Evolutionary conservation across 2,329 filamentous ascomycete species (phyloP), one percentile per base, ranked within the genome.

Genomic region (Hansfordia pulvinata): DNA sequence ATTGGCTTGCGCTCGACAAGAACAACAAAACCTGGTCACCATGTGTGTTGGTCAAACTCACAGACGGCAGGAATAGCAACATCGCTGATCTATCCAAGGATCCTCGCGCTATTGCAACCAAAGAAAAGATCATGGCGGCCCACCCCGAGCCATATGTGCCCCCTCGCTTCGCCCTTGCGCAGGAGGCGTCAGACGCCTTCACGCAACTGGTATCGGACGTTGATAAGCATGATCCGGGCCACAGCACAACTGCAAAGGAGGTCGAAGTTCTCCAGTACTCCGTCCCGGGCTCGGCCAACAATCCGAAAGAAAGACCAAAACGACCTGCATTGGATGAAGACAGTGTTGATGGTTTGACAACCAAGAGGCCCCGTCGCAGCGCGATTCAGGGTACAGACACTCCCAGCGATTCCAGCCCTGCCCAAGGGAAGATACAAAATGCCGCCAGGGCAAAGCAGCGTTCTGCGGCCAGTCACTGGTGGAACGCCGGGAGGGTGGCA

Each of bases 121-220:
- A 68, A 32, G 54, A 58, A 13, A 54, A 48, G 28, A 58, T 69
- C 33, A 63, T 60, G 31, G 50, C 54, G 26, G 44, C 50, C n/a
- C 53, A 62, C 29, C 64, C 64, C 1, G 40, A 46, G 20, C 39
- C 54, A n/a, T 63, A 55, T 32, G 49, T 60, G 11, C 56, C 57
- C 1, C 34, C 47, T 4, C 43, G 40, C 2, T 59, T 58, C 29
- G 49, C 44, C 2, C 49, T 54, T 3, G 40, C 45, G 0, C 41
- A 46, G 18, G 43, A 53, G 20, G 54, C 57, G 28, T 33, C 47
- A 15, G 43, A 42, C 13, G 26, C 48, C 4, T 44, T 56, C 29
- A n/a, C n/a, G n/a, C n/a, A n/a, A n/a, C n/a, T n/a, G n/a, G n/a
- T n/a, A n/a, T n/a, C n/a, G n/a, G n/a, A n/a, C n/a, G n/a, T n/a